Evolutionary conservation across 257 asterid genomes (phyloP).

Genomic region (Eucommia ulmoides): DNA sequence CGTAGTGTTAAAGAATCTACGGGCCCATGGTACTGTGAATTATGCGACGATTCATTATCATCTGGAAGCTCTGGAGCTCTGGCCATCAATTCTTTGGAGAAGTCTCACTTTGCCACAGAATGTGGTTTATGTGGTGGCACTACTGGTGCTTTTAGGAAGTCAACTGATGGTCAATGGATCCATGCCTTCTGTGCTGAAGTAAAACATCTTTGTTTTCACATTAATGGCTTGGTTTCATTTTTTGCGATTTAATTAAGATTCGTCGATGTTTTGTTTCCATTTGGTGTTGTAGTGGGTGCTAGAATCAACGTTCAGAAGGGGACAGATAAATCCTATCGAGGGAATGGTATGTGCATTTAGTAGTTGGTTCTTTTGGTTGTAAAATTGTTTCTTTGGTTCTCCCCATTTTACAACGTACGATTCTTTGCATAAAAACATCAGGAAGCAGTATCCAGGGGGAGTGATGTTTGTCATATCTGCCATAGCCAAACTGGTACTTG

Average conservation of each 20-base stretch:
- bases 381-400: background rate
- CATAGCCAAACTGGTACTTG: conserved; percentile 81
- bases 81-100: conserved; percentile 51
- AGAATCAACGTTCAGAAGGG: conserved; percentile 70
- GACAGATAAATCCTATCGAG: conserved; percentile 62
- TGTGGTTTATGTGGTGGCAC: conserved; percentile 97
- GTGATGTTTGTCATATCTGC: conserved; percentile 62
- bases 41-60: conserved; percentile 63
- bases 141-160: conserved; percentile 93
- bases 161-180: conserved; percentile 82
- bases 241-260: conserved; percentile 1
- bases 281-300: conserved; percentile 67
- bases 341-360: conserved; percentile 51
- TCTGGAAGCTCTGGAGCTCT: conserved; percentile 49
- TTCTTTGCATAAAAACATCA: too few relatives aligned
- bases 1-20: conserved; percentile 57
- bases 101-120: conserved; percentile 70
- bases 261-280: conserved; percentile 20
- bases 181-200: conserved; percentile 99
- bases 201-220: conserved; percentile 22
- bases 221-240: too few relatives aligned
- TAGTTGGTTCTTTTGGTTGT: background rate
- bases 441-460: conserved; percentile 57
- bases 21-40: conserved; percentile 96
- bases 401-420: background rate